Percentiles rank a stretch among this genome's conserved stretches.
Conservation (phyloP, 352 stramenopile species). For the Elongisporangium prolatum region DNA sequence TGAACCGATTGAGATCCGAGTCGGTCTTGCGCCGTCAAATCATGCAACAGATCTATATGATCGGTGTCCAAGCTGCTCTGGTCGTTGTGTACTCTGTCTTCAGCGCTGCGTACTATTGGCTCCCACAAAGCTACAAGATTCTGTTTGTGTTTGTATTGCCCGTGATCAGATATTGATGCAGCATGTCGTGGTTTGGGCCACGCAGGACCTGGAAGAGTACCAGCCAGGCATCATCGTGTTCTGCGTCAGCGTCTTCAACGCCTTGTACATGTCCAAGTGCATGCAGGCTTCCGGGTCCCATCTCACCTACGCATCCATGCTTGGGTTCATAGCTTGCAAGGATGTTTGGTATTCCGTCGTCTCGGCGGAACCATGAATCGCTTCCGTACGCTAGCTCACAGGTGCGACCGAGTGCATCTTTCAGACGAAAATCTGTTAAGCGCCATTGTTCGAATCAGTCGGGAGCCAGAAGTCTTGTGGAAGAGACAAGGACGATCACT, state of each 20-base stretch:
- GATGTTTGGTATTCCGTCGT: too few species aligned
- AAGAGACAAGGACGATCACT: too few species aligned
- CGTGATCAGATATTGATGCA: not conserved
- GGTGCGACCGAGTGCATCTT: too few species aligned
- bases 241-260: conserved; percentile 16
- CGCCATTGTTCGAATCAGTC: too few species aligned
- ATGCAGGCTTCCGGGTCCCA: conserved; percentile 3
- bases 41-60: not conserved
- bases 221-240: conserved; percentile 7
- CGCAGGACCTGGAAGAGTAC: not conserved
- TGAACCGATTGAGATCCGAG: not conserved
- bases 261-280: conserved; percentile 14
- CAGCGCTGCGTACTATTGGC: not conserved
- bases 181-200: not conserved
- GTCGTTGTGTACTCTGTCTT: not conserved
- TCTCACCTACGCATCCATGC: too few species aligned
- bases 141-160: not conserved
- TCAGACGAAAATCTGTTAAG: too few species aligned
- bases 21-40: not conserved
- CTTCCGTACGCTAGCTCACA: too few species aligned
- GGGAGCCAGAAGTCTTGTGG: too few species aligned
- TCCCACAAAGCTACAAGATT: not conserved
- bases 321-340: too few species aligned
- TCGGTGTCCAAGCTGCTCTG: not conserved
- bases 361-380: too few species aligned